Base-by-base conservation (phyloP, 441 rosid genomes). In the Cnidoscolus chayamansa region DNA sequence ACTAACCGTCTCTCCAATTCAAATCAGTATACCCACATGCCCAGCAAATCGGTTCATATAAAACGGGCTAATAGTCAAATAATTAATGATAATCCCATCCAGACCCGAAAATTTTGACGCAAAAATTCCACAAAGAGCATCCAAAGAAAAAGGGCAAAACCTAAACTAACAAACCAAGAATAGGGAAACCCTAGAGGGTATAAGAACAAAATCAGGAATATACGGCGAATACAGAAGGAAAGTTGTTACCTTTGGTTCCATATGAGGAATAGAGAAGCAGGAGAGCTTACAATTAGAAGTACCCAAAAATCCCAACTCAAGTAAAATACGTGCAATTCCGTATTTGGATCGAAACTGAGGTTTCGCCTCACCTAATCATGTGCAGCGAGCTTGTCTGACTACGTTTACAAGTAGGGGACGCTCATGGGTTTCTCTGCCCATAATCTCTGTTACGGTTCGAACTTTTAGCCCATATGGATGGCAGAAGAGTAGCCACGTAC, bases 241-340 rank as follows among this genome's bases (percentile, higher is more conserved):
- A 73, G 53, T n/a, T 8, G 35, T 20, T 66, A 73, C 76, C 76
- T 73, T 73, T 58, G 10, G 25, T 32, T 9, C 11, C 11, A 58
- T 10, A 59, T 19, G 37, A 59, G 20, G 10, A 43, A 47, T 20
- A 2, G 59, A 47, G 17, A 2, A 61, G 59, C 8, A 11, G 7
- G 16, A 48, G 17, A 4, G 15, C 7, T 1, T 49, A 10, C 20
- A 20, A 49, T 16, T 58, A 48, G 16, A 19, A 16, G 10, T 49
- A 1, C 56, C 49, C 64, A 73, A 2, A 4, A 71, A 49, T 13
- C 70, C 32, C 17, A 65, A 47, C 30, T 31, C 16, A 6, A 6
- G 35, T 1, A 37, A 55, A 54, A 16, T 1, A 55, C 3, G 3
- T 35, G 51, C 10, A 68, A 53, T 7, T n/a, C 1, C 12, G 49